phyloP scores from a whole-genome alignment of 106 monocot species.

The Dendrobium huoshanense region DNA sequence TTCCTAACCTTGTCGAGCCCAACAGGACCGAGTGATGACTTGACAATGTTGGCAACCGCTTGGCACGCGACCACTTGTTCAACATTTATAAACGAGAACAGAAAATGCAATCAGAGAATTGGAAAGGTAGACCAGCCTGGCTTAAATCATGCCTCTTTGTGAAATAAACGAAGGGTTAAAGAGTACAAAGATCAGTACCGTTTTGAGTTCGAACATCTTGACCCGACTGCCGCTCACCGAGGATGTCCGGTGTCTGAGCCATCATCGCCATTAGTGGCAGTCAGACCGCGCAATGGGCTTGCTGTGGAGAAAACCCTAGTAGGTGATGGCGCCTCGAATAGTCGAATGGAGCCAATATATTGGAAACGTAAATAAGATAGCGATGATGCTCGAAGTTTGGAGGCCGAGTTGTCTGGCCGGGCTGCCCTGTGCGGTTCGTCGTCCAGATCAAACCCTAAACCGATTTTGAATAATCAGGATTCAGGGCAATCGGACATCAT shows the following conservation, averaged over 20 bases:
- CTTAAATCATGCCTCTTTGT: not conserved
- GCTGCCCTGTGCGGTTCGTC: not conserved
- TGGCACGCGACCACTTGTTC: constrained; percentile 82
- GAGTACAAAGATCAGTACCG: constrained; percentile 23
- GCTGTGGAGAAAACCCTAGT: constrained; percentile 21
- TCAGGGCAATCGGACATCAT: too few species aligned
- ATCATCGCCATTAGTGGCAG: constrained; percentile 42
- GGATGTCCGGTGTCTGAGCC: constrained; percentile 65
- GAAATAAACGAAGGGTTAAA: not conserved
- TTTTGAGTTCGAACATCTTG: constrained; percentile 97
- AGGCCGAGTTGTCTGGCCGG: not conserved
- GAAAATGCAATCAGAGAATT: constrained; percentile 1
- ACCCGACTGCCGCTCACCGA: constrained; percentile 95
- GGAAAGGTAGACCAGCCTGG: not conserved
- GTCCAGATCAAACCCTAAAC: not conserved
- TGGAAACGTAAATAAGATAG: not conserved
- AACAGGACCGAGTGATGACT: constrained; percentile 93
- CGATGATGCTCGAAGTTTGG: not conserved
- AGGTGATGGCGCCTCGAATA: not conserved
- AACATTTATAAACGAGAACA: not conserved
- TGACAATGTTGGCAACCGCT: constrained; percentile 92
- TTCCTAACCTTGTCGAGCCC: constrained; percentile 83
- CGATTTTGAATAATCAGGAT: not conserved
- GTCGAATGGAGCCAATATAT: too few species aligned
- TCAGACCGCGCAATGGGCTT: not conserved